Conservation (phyloP, 1,139 yeast species). For the Hansenula sp. region DNA sequence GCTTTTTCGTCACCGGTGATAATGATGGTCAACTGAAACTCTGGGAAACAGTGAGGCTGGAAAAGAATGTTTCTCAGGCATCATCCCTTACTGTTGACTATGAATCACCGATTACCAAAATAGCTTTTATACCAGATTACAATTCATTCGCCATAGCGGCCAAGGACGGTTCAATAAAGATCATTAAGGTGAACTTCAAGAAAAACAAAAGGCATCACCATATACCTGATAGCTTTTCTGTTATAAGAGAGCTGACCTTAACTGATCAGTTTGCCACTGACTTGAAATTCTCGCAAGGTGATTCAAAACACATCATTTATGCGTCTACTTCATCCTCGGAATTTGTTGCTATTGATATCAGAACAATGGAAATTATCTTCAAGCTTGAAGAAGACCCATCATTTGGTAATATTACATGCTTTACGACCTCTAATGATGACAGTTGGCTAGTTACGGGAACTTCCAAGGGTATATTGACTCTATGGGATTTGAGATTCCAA, state of each 20-base stretch:
- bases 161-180: conserved; percentile 55
- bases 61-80: conserved; percentile 58
- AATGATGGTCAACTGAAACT: conserved; percentile 66
- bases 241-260: conserved; percentile 41
- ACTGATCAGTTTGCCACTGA: conserved; percentile 38
- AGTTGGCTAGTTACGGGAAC: conserved; percentile 77
- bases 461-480: conserved; percentile 60
- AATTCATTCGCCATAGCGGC: conserved; percentile 69
- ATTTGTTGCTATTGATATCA: conserved; percentile 55
- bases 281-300: conserved; percentile 36
- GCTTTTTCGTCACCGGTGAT: conserved; percentile 75
- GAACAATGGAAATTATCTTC: conserved; percentile 46
- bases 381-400: conserved; percentile 51
- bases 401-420: conserved; percentile 63
- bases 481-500: conserved; percentile 81
- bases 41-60: conserved; percentile 74
- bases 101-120: conserved; percentile 42
- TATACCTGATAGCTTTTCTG: conserved; percentile 29
- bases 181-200: conserved; percentile 54
- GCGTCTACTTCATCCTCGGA: conserved; percentile 52
- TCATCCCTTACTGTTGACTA: conserved; percentile 49
- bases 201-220: conserved; percentile 30
- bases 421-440: conserved; percentile 50
- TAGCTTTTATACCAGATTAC: conserved; percentile 55
- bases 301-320: conserved; percentile 33